phyloP scores from a whole-genome alignment of 192 early-diverging fungal genomes.

The Entomortierella chlamydospora region DNA sequence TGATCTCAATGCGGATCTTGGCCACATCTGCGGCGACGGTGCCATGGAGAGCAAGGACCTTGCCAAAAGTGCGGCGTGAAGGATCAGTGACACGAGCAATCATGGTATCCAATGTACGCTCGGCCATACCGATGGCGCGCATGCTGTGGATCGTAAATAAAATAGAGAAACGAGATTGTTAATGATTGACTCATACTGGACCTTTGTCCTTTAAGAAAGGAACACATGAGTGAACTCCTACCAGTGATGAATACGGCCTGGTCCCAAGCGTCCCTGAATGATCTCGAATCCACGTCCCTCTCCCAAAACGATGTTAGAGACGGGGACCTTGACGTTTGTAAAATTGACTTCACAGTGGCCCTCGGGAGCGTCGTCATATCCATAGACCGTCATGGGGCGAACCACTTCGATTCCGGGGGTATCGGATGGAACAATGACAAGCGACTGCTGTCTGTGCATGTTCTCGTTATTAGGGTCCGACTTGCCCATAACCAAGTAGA shows the following conservation, averaged over 20 bases:
- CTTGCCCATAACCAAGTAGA: slow-evolving; percentile 96
- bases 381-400: slow-evolving; percentile 89
- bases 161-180: background rate
- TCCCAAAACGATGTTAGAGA: slow-evolving; percentile 89
- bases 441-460: slow-evolving; percentile 88
- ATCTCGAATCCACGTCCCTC: slow-evolving; percentile 99
- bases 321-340: slow-evolving; percentile 88
- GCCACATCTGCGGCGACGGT: slow-evolving; percentile 87
- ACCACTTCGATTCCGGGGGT: slow-evolving; percentile 87
- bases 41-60: slow-evolving; percentile 84
- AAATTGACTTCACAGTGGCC: slow-evolving; percentile 97
- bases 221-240: slow-evolving; percentile 1
- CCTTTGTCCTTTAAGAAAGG: background rate
- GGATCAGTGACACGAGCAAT: slow-evolving; percentile 83
- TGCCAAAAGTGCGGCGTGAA: slow-evolving; percentile 88
- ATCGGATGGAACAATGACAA: slow-evolving; percentile 89
- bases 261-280: slow-evolving; percentile 96
- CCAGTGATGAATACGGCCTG: slow-evolving; percentile 98
- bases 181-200: too few relatives aligned
- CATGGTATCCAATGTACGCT: slow-evolving; percentile 91
- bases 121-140: slow-evolving; percentile 93
- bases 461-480: slow-evolving; percentile 71
- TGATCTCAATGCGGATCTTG: slow-evolving; percentile 89
- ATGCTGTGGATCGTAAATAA: slow-evolving; percentile 60
- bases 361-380: slow-evolving; percentile 96